These are phyloP conservation scores for Diaporthe citrichinensis DNA, from an alignment of 2,329 filamentous ascomycete genomes.

Conservation along the genomic window DNA sequence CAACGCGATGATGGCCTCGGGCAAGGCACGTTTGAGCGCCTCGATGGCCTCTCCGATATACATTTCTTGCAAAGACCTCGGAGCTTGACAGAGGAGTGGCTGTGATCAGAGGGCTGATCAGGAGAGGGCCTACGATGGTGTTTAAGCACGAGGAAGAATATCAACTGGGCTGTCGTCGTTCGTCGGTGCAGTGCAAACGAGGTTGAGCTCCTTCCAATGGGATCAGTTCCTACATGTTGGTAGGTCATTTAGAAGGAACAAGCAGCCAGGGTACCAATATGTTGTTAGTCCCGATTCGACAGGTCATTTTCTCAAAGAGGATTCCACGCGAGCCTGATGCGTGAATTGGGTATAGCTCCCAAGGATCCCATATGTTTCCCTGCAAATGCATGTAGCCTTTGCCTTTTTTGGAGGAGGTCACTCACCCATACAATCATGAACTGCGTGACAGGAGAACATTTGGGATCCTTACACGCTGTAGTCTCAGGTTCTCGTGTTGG, in stretches of 20 bases:
- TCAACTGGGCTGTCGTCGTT: neutral
- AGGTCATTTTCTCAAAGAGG: too few species aligned
- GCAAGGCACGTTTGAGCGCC: neutral
- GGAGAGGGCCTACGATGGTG: neutral
- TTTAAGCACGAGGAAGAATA: neutral
- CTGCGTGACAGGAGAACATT: too few species aligned
- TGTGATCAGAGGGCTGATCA: neutral
- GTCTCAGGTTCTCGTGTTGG: too few species aligned
- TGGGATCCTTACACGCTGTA: too few species aligned
- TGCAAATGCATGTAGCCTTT: too few species aligned
- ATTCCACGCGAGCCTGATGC: too few species aligned
- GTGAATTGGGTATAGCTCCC: too few species aligned
- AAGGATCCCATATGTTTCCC: too few species aligned
- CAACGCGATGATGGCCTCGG: neutral
- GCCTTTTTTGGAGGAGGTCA: too few species aligned
- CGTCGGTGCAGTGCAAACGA: neutral
- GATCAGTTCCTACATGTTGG: too few species aligned
- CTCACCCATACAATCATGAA: too few species aligned
- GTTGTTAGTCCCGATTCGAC: neutral
- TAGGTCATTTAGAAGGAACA: neutral
- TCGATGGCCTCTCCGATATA: neutral
- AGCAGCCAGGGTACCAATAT: neutral
- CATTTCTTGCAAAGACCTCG: neutral
- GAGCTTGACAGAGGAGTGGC: neutral
- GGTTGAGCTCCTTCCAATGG: too few species aligned